Evolutionary conservation across 805 yeast species (phyloP), one percentile per base, ranked within the genome.

Genomic region (Yarrowia keelungensis): DNA sequence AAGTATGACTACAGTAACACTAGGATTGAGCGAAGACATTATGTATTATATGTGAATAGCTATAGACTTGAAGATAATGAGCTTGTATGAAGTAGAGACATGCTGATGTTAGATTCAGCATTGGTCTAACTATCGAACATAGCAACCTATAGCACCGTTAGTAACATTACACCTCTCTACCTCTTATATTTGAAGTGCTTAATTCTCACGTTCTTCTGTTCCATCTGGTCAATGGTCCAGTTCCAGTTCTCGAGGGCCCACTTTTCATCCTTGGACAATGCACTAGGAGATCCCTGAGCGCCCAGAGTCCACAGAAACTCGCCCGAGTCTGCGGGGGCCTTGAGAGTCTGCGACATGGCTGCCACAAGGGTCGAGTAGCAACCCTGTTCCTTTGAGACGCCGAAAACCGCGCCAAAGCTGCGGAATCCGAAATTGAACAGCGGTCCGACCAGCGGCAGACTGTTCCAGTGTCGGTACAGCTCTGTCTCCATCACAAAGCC

Each of bases 401-500:
- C 97, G 71, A 89, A 84, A 53, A 89, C 76, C 72, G 79, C 85
- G 0, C 90, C 91, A 74, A 90, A 86, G 8, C 88, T 74, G 74
- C 89, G 91, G 76, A 90, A 89, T 10, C 85, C 76, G 47, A 89
- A 77, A 91, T 93, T 87, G 72, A 89, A 89, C 43, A 89, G 73
- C 0, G 86, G 82, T 0, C 97, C 97, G n/a, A 91, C 82, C 5
- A 91, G 79, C 0, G 97, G 96, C 15, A 89, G 79, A 69, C 91
- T 79, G 1, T 94, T 90, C 87, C 92, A 89, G 75, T 89, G 90
- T 56, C 89, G 81, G 75, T 89, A 89, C 58, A 89, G 76, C 72
- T 89, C 88, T 1, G 97, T 88, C 73, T 87, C 87, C 90, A 91
- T 88, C n/a, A 90, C 91, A 71, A 90, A 83, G 0, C 97, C 97